Evolutionary conservation across 257 asterid genomes (phyloP).

Genomic region (Orobanche coerulescens): DNA sequence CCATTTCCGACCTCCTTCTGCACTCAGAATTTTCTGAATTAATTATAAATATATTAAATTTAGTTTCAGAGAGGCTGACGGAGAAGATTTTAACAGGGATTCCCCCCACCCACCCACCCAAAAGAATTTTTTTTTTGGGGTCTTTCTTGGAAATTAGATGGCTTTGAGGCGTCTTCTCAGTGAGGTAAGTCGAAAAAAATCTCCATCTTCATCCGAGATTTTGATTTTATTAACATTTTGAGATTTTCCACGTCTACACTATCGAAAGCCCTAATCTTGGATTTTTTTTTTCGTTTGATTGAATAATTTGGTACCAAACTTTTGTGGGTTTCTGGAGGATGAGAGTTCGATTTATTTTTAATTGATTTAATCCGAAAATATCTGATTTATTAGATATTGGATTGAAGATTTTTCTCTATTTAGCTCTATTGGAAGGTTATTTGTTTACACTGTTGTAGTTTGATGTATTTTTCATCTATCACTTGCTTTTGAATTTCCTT

Average conservation of each 20-base stretch:
- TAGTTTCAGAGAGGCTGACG: not conserved
- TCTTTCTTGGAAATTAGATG: conserved; percentile 34
- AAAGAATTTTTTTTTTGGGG: conserved; percentile 9
- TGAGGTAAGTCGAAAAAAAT: conserved; percentile 38
- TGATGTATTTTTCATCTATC: conserved; percentile 1
- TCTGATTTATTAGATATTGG: not conserved
- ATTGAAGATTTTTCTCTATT: conserved; percentile 7
- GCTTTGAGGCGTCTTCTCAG: conserved; percentile 54
- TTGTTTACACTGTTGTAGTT: not conserved
- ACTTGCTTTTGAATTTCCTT: not conserved
- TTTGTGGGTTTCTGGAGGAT: not conserved
- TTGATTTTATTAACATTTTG: no score
- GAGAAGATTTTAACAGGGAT: not conserved
- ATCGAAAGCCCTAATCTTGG: conserved; percentile 37
- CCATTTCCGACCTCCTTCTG: not conserved
- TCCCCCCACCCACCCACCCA: not conserved
- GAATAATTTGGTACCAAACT: not conserved
- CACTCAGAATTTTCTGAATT: not conserved
- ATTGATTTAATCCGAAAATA: not conserved
- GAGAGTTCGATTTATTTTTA: not conserved
- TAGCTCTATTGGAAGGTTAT: not conserved
- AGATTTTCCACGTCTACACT: not conserved
- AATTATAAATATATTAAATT: not conserved
- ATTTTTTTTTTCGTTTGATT: not conserved
- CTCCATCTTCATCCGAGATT: conserved; percentile 6